phyloP scores from a whole-genome alignment of 306 rosid species.

The Cicer chorassanicum region DNA sequence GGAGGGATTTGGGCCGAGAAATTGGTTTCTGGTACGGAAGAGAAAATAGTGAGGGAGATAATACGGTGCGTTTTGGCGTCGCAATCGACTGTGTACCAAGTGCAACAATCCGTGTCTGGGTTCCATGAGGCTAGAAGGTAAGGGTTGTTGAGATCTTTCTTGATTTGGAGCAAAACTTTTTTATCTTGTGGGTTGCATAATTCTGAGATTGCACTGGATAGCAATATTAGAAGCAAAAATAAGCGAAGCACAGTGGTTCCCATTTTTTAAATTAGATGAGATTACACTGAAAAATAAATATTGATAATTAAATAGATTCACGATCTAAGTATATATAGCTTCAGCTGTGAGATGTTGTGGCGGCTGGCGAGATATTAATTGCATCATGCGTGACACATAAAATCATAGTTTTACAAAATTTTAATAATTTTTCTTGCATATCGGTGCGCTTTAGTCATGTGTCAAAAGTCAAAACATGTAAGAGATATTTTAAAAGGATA shows the following conservation, averaged over 20 bases:
- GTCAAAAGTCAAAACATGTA: no score
- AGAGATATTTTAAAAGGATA: no score
- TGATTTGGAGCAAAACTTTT: constrained; percentile 61
- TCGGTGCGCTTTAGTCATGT: no score
- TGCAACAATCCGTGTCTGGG: constrained; percentile 63
- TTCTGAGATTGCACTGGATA: constrained; percentile 44
- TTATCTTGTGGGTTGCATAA: constrained; percentile 71
- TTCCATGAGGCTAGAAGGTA: constrained; percentile 70
- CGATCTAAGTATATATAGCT: background rate
- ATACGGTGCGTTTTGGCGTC: constrained; percentile 63
- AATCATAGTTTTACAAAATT: background rate
- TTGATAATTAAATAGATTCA: background rate
- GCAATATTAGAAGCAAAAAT: constrained; percentile 6
- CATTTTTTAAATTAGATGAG: background rate
- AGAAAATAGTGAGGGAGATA: constrained; percentile 52
- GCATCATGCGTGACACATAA: background rate
- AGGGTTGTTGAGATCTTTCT: constrained; percentile 65
- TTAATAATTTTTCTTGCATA: no score
- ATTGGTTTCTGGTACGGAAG: background rate
- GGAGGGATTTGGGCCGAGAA: constrained; percentile 69
- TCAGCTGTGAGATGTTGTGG: background rate
- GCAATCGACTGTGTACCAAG: constrained; percentile 62
- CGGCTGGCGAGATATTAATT: background rate
- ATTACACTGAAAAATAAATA: background rate
- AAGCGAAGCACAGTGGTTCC: background rate